Evolutionary conservation across 2,329 filamentous ascomycete species (phyloP).

Genomic region (Raffaelea arxii): DNA sequence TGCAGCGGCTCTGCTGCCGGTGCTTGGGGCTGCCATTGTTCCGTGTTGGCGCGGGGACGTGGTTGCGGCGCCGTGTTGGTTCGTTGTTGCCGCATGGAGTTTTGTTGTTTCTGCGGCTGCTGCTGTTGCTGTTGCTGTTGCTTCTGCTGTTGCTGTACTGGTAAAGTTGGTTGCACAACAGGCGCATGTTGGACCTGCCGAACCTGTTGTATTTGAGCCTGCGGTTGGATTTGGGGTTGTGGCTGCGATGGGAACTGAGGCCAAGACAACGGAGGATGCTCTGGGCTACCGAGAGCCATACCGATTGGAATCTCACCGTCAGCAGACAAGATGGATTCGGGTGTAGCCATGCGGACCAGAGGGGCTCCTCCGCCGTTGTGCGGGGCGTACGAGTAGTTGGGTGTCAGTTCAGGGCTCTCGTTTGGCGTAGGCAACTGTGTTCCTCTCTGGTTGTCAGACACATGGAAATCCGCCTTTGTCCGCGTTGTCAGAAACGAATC

Average conservation of each 20-base stretch:
- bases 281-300: slow-evolving; percentile 64
- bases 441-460: no score
- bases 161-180: no score
- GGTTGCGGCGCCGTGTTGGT: not conserved
- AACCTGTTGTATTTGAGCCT: no score
- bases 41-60: not conserved
- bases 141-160: not conserved
- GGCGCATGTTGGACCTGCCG: no score
- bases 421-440: slow-evolving; percentile 31
- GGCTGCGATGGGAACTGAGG: not conserved
- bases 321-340: slow-evolving; percentile 31
- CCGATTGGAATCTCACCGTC: slow-evolving; percentile 50
- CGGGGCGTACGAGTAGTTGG: slow-evolving; percentile 14
- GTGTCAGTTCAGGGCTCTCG: slow-evolving; percentile 22
- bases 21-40: slow-evolving; percentile 5
- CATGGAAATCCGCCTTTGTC: not conserved
- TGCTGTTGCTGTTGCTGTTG: slow-evolving; percentile 5
- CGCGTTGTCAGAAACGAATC: slow-evolving; percentile 23
- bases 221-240: no score
- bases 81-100: not conserved
- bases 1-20: slow-evolving; percentile 15
- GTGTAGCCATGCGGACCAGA: slow-evolving; percentile 29
- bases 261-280: slow-evolving; percentile 25
- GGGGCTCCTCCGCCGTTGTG: slow-evolving; percentile 15
- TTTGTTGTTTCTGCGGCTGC: slow-evolving; percentile 6